Percentiles rank a stretch among this genome's conserved stretches.
Conservation (phyloP, 129 eudicot genomes). For the Flaveria bidentis region DNA sequence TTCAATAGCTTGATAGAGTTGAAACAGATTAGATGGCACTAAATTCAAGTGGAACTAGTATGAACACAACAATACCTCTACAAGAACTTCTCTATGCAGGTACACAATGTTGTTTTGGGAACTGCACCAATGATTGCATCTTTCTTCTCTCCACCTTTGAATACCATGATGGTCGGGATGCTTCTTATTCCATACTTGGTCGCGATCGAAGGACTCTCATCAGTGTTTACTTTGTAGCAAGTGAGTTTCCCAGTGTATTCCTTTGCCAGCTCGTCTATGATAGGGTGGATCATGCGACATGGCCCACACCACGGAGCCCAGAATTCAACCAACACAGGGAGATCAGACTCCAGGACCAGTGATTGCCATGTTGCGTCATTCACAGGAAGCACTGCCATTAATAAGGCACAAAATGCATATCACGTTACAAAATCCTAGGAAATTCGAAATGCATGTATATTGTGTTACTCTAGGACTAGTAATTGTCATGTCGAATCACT, state of each 20-base stretch:
- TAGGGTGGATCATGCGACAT: constrained; percentile 73
- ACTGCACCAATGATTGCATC: constrained; percentile 38
- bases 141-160: constrained; percentile 75
- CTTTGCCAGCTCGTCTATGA: constrained; percentile 64
- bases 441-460: no score
- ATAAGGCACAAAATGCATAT: not conserved
- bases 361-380: constrained; percentile 30
- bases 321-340: constrained; percentile 72
- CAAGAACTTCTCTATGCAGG: constrained; percentile 65
- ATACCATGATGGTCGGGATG: constrained; percentile 75
- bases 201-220: constrained; percentile 52
- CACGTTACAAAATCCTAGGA: no score
- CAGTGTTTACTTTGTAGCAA: constrained; percentile 41
- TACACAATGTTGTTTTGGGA: constrained; percentile 51
- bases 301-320: constrained; percentile 98
- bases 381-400: constrained; percentile 34
- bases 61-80: constrained; percentile 25
- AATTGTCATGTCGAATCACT: no score
- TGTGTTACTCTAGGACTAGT: no score
- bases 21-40: not conserved
- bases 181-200: constrained; percentile 69
- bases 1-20: constrained; percentile 9
- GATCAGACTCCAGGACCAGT: constrained; percentile 52
- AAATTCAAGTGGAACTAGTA: not conserved
- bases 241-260: constrained; percentile 63